These are phyloP conservation scores for Ascosphaera aggregata DNA, from an alignment of 2,329 filamentous ascomycete genomes.

Conservation along the genomic window DNA sequence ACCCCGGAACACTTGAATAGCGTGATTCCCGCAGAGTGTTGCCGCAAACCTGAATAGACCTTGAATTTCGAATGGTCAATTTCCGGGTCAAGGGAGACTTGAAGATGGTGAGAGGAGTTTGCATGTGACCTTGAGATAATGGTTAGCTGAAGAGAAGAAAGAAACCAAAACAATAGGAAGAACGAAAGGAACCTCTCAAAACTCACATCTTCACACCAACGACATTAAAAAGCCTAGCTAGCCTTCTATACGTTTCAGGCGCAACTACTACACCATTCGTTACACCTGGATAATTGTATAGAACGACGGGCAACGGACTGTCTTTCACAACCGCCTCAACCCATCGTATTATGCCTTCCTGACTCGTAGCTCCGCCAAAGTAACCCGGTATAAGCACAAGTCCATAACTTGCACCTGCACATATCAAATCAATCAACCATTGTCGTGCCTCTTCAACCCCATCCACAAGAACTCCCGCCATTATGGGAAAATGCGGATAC, in stretches of 20 bases:
- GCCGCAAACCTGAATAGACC: background rate
- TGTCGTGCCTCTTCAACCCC: conserved; percentile 41
- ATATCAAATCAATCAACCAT: conserved; percentile 33
- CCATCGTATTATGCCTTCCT: conserved; percentile 34
- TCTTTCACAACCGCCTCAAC: conserved; percentile 32
- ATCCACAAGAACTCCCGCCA: conserved; percentile 28
- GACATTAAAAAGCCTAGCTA: conserved; percentile 28
- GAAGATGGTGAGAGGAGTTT: background rate
- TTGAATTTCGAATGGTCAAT: background rate
- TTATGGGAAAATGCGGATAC: conserved; percentile 31
- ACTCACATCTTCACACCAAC: conserved; percentile 31
- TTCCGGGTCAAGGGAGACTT: background rate
- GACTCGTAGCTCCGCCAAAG: conserved; percentile 38
- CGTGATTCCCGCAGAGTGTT: background rate
- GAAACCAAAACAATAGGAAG: background rate
- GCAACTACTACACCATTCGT: conserved; percentile 46
- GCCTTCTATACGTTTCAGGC: conserved; percentile 32
- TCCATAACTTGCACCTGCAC: conserved; percentile 36
- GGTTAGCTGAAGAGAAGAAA: background rate
- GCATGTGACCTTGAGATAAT: background rate
- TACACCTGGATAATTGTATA: conserved; percentile 48
- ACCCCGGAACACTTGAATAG: background rate
- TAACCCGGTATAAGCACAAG: conserved; percentile 40
- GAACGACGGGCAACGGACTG: conserved; percentile 32
- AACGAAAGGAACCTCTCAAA: background rate